Base-by-base conservation (phyloP, 495 filamentous ascomycete species). In the Cercophora newfieldiana region DNA sequence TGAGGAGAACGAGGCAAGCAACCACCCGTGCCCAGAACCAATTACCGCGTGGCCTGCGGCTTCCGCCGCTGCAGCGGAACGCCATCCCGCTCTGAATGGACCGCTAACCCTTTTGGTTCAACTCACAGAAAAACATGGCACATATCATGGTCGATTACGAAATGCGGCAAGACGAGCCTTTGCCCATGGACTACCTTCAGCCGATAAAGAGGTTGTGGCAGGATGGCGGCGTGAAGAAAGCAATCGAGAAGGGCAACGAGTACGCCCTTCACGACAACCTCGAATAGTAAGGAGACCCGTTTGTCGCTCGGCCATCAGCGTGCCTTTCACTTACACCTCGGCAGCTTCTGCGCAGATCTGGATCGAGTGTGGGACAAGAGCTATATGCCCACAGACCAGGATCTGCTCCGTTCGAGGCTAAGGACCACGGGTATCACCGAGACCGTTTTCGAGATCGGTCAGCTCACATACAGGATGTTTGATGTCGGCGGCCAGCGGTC, bases 381-480 rank as follows among this genome's bases (percentile, higher is more conserved):
- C 67, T 99, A 95, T 79, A 82, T 97, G 55, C 95, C 95, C n/a
- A 93, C 90, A 70, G 94, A 99, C 72, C 95, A 99, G 79, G 95
- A 99, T 78, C 89, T 99, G 66, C 84, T 99, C 30, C 91, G 95
- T 57, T 96, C 95, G 29, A 88, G 95, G 71, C 80, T 98, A 75
- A 87, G 94, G 69, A 98, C 94, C 19, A 98, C 95, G 7, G 95
- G 95, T 71, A 99, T 99, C 67, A 99, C 93, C 44, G 95, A 99
- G 77, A 97, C 95, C 0, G 82, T 96, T 65, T 99, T 99, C 79
- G 94, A 97, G 75, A 84, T 98, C 24, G 94, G 94, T 28, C 88
- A 94, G 68, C 87, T 98, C 76, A 97, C 94, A 68, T 99, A 97
- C 77, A 89, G 93, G 59, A 99, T 99, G 95, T 97, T 98, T 81